Evolutionary conservation across 805 yeast species (phyloP), one percentile per base, ranked within the genome.

Genomic region (Barnettozyma wickerhamii): DNA sequence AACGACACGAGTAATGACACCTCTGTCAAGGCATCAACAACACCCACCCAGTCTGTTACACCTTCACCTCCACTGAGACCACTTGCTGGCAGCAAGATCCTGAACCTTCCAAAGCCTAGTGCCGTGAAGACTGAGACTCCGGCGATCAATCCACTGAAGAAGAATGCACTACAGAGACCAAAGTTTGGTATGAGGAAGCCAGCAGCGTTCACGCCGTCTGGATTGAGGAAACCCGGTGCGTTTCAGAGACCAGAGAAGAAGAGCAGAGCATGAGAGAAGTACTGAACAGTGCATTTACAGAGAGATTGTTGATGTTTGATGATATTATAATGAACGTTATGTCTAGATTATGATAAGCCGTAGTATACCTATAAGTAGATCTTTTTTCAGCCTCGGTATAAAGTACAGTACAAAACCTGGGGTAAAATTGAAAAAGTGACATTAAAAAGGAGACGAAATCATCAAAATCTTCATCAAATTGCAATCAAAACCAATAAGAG

Each of bases 161-260:
- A 49, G 26, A 20, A 31, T 14, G 32, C 42, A 24, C 30, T 50
- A 17, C 47, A 38, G 32, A 52, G 58, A 38, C 59, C 58, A 3
- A 55, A 55, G 37, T 55, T 55, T 24, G 54, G 53, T 5, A 35
- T 48, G 2, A 55, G 53, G 32, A 56, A 54, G 38, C 52, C 55
- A 14, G 41, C 48, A 12, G 43, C 55, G 5, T 54, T 56, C 39
- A 36, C 34, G 13, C 20, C 24, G 17, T n/a, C 34, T 10, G 58
- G 58, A 2, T 41, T 56, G 7, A 48, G 58, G 28, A 55, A 55
- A 40, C 61, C 61, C 2, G 55, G 59, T 27, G 60, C 60, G 2
- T 56, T 55, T 42, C 53, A 53, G 24, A 51, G 52, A 37, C 60
- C 60, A 7, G 55, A 52, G 41, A 52, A 48, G 42, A 45, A 32